Base-by-base conservation (phyloP, 169 alveolate species). In the Plasmodium gallinaceum region DNA sequence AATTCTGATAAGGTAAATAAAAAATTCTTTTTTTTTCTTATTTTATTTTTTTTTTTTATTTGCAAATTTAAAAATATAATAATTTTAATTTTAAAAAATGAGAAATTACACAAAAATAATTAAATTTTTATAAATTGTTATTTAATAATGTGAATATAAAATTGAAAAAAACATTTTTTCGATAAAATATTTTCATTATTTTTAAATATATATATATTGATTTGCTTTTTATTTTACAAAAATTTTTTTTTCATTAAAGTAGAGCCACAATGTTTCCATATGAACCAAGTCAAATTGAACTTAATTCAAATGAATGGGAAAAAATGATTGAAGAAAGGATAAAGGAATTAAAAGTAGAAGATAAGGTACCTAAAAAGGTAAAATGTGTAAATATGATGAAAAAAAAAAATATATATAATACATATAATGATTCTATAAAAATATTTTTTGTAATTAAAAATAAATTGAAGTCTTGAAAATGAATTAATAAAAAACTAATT, bases 251-350 rank as follows among this genome's bases (percentile, higher is more conserved):
- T 32, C 39, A 32, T 32, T 45, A 20, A 32, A 39, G 46, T 20
- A 24, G 61, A 58, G 39, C 58, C 48, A 60, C n/a, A 62, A 80
- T 80, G 90, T 80, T 80, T 80, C 90, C 90, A n/a, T 80, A 80
- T 51, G 51, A 66, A 43, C 90, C 90, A 14, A 80, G 90, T 37
- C 60, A 80, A 66, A 57, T 80, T 80, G 90, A 80, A 39, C 72
- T 80, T 8, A 80, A 83, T 9, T 54, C 90, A 46, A 52, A 58
- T 43, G 90, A 80, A 66, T 80, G 90, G 90, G 74, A 69, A n/a
- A 80, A 80, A 60, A 43, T 80, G 46, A 68, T 68, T 80, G 16
- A 66, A 9, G 85, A 70, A 37, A 80, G 90, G 61, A 52, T 80
- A 72, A 37, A 80, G 26, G 90, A 80, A 68, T 83, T 80, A 46